These are phyloP conservation scores for Cyberlindnera sargentensis DNA, from an alignment of 805 yeast species.

Conservation along the genomic window DNA sequence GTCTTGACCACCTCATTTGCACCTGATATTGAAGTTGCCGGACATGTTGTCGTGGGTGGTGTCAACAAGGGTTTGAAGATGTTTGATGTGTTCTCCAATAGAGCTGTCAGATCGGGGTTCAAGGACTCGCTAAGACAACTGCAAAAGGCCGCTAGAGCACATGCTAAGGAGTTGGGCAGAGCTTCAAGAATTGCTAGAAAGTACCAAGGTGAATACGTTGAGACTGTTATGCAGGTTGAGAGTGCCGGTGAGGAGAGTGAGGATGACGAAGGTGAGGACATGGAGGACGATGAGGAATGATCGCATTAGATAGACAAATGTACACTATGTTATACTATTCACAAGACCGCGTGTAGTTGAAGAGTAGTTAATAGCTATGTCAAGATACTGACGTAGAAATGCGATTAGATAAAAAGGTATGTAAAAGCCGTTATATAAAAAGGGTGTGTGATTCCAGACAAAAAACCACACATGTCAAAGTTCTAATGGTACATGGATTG, in stretches of 20 bases:
- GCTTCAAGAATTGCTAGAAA: constrained; percentile 74
- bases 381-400: background rate
- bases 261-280: constrained; percentile 31
- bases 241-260: constrained; percentile 57
- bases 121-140: constrained; percentile 47
- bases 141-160: constrained; percentile 50
- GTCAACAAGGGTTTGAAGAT: constrained; percentile 75
- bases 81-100: constrained; percentile 88
- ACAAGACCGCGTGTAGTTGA: background rate
- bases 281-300: constrained; percentile 8
- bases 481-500: constrained; percentile 2
- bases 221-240: constrained; percentile 55
- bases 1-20: constrained; percentile 80
- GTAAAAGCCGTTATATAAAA: constrained; percentile 1
- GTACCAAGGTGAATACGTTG: constrained; percentile 44
- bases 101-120: constrained; percentile 67
- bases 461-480: background rate
- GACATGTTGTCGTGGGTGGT: constrained; percentile 83
- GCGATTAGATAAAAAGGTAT: constrained; percentile 1
- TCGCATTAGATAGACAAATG: background rate
- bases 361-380: too few species aligned
- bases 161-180: constrained; percentile 47
- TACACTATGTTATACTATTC: background rate
- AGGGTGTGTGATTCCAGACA: background rate
- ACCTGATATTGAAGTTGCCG: constrained; percentile 79